Conservation (phyloP, 1,284 basidiomycete genomes). For the Trichosporon sp. region DNA sequence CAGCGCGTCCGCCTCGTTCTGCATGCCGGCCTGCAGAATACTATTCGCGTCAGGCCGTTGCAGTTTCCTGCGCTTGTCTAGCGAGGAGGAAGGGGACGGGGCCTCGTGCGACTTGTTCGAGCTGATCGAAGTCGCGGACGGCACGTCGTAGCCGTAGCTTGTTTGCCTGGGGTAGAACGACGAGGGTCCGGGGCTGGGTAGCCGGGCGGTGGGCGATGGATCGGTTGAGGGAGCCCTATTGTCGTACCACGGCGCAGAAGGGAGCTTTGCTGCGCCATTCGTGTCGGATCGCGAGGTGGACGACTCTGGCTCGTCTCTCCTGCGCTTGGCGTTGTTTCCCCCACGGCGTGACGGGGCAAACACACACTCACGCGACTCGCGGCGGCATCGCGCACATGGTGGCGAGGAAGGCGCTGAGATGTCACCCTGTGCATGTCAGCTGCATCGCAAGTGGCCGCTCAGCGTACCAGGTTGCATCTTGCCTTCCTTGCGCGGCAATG, state of each 20-base stretch:
- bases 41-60: slow-evolving; percentile 42
- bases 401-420: slow-evolving; percentile 57
- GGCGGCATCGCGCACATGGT: slow-evolving; percentile 57
- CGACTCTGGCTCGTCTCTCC: slow-evolving; percentile 28
- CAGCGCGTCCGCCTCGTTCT: slow-evolving; percentile 56
- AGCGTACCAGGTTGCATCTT: slow-evolving; percentile 49
- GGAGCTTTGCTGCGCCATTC: background rate
- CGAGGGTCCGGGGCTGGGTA: background rate
- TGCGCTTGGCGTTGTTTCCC: slow-evolving; percentile 49
- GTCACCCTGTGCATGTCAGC: slow-evolving; percentile 46
- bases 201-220: background rate
- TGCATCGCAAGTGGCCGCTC: background rate
- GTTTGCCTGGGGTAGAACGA: background rate
- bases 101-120: background rate
- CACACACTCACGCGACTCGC: slow-evolving; percentile 57
- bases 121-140: slow-evolving; percentile 43
- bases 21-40: slow-evolving; percentile 56
- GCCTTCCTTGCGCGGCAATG: slow-evolving; percentile 51
- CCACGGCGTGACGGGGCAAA: slow-evolving; percentile 54
- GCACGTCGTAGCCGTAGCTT: slow-evolving; percentile 31
- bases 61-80: slow-evolving; percentile 35
- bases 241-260: slow-evolving; percentile 4
- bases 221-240: background rate
- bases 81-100: slow-evolving; percentile 25
- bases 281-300: background rate